phyloP scores from a whole-genome alignment of 257 asterid genomes.

The Lantana camara region DNA sequence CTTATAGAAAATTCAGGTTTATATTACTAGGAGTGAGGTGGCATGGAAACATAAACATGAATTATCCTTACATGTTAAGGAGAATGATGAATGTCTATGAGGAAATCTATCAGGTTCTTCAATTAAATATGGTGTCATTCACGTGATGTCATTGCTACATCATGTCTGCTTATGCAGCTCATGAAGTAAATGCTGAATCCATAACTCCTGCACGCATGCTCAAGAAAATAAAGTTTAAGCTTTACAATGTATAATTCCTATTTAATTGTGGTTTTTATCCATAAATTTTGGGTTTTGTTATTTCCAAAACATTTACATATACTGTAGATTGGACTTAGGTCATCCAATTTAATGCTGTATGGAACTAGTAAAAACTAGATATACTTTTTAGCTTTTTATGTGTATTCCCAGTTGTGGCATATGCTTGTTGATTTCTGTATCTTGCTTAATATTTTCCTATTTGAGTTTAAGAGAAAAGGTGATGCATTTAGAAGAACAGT shows the following conservation, averaged over 20 bases:
- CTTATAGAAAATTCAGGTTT: not conserved
- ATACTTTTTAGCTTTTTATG: slow-evolving; percentile 1
- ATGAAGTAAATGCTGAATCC: not conserved
- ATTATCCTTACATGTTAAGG: not conserved
- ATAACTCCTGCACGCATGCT: not conserved
- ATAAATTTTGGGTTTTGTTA: not conserved
- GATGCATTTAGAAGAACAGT: not conserved
- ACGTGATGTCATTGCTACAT: not conserved
- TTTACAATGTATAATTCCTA: not conserved
- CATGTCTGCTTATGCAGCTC: slow-evolving; percentile 9
- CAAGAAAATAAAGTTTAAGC: not conserved
- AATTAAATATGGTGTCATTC: not conserved
- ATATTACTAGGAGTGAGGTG: not conserved
- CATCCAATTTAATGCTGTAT: not conserved
- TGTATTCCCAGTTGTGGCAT: not conserved
- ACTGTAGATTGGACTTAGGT: slow-evolving; percentile 3
- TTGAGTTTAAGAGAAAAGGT: not conserved
- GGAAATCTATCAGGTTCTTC: not conserved
- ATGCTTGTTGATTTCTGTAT: not conserved
- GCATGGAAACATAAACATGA: not conserved
- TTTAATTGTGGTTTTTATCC: slow-evolving; percentile 1
- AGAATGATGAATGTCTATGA: not conserved
- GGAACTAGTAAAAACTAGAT: not conserved
- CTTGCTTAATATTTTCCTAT: not conserved
- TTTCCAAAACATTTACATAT: slow-evolving; percentile 3